These are phyloP conservation scores for Fremontodendron californicum DNA, from an alignment of 345 rosid genomes.

Conservation along the genomic window DNA sequence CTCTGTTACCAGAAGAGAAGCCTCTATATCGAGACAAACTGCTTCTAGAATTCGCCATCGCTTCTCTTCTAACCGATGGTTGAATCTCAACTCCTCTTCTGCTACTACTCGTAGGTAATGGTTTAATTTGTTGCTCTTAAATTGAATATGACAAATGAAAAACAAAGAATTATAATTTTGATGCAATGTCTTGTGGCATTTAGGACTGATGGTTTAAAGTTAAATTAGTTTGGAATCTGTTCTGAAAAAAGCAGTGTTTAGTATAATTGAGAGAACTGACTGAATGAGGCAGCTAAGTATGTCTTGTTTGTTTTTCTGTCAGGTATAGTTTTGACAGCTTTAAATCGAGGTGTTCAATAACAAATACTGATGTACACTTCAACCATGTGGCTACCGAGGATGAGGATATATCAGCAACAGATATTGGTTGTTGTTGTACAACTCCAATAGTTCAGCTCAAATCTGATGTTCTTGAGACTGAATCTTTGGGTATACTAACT, in stretches of 20 bases:
- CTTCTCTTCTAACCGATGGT: conserved; percentile 43
- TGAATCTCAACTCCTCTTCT: conserved; percentile 33
- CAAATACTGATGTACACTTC: conserved; percentile 51
- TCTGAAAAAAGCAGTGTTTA: neutral
- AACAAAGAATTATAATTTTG: neutral
- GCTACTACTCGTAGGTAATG: conserved; percentile 7
- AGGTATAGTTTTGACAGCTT: conserved; percentile 44
- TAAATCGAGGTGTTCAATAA: conserved; percentile 54
- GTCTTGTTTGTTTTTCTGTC: neutral
- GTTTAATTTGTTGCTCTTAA: neutral
- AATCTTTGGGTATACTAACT: conserved; percentile 58
- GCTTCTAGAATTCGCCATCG: conserved; percentile 52
- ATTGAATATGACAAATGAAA: neutral
- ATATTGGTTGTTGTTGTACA: conserved; percentile 37
- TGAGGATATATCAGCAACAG: conserved; percentile 40
- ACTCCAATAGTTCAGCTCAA: conserved; percentile 67
- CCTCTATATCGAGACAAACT: conserved; percentile 28
- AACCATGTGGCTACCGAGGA: conserved; percentile 44
- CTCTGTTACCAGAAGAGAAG: conserved; percentile 19
- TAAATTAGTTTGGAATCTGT: neutral
- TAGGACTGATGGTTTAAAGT: neutral
- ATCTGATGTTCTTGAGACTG: conserved; percentile 49
- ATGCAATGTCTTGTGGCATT: neutral
- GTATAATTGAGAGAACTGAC: neutral
- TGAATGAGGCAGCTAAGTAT: neutral